A percentile compares a stretch with the other conserved stretches of the same genome.
These are phyloP conservation scores for Ceratocystis cubensis DNA, from an alignment of 2,329 filamentous ascomycete species.

Conservation along the genomic window DNA sequence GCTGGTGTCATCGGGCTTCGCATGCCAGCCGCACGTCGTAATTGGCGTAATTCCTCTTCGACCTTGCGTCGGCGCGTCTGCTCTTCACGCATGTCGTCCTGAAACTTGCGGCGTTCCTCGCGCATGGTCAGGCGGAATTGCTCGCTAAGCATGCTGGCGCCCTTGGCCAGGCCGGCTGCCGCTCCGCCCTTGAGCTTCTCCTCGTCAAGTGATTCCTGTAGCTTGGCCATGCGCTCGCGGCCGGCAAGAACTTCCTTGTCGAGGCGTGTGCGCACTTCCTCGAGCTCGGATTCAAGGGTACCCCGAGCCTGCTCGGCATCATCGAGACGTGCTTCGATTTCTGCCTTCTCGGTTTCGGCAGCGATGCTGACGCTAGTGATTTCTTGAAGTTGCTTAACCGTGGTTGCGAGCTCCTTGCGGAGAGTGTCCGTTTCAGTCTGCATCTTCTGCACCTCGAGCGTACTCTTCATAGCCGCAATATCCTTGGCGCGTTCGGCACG, in stretches of 20 bases:
- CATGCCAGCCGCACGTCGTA: constrained; percentile 29
- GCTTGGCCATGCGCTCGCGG: constrained; percentile 30
- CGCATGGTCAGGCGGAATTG: constrained; percentile 45
- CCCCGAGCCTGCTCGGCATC: constrained; percentile 29
- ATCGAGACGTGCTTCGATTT: constrained; percentile 34
- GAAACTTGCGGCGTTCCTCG: constrained; percentile 45
- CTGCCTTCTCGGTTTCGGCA: constrained; percentile 39
- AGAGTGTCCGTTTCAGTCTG: constrained; percentile 38
- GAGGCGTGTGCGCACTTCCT: constrained; percentile 29
- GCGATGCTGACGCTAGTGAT: constrained; percentile 41
- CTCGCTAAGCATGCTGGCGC: constrained; percentile 42
- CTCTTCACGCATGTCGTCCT: constrained; percentile 43
- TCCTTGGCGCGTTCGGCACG: constrained; percentile 47
- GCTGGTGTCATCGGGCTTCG: constrained; percentile 35
- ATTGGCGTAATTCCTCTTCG: constrained; percentile 40
- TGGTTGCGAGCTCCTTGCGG: constrained; percentile 38
- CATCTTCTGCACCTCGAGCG: constrained; percentile 35
- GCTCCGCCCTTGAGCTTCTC: constrained; percentile 33
- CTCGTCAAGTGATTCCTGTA: constrained; percentile 41
- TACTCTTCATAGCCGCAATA: constrained; percentile 41
- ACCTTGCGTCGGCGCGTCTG: constrained; percentile 36
- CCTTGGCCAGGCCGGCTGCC: constrained; percentile 29
- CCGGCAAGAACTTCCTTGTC: constrained; percentile 33
- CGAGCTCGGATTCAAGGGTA: constrained; percentile 32
- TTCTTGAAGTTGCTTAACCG: constrained; percentile 41